A percentile compares a stretch with the other conserved stretches of the same genome.
These are phyloP conservation scores for Phytophthora melonis DNA, from an alignment of 352 stramenopile genomes.

Conservation along the genomic window DNA sequence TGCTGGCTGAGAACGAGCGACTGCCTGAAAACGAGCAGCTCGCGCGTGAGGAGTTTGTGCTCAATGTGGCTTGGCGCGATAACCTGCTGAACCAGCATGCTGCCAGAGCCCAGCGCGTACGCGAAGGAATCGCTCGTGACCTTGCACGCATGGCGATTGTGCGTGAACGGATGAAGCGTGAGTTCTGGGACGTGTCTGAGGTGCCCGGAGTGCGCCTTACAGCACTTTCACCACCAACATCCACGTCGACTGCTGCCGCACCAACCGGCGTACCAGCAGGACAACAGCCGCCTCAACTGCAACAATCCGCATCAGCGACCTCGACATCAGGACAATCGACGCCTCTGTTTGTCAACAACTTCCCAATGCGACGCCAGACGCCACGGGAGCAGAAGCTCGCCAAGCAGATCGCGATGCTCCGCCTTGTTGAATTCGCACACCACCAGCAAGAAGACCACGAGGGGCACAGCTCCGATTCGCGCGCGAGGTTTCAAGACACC, in stretches of 20 bases:
- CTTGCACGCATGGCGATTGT: constrained; percentile 83
- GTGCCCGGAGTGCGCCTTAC: constrained; percentile 71
- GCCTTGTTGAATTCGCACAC: constrained; percentile 72
- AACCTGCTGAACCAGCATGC: constrained; percentile 60
- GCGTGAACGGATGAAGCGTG: constrained; percentile 86
- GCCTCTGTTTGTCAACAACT: constrained; percentile 77
- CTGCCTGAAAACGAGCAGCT: constrained; percentile 79
- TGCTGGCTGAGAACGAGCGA: constrained; percentile 79
- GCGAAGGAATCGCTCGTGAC: constrained; percentile 72
- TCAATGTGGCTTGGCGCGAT: constrained; percentile 86
- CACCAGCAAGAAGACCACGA: constrained; percentile 58
- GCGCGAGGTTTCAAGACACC: constrained; percentile 60
- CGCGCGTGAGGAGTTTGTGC: constrained; percentile 88
- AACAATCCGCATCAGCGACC: constrained; percentile 4
- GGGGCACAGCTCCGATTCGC: constrained; percentile 19
- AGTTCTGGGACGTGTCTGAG: constrained; percentile 92
- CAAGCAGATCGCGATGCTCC: constrained; percentile 68
- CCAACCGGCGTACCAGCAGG: not conserved
- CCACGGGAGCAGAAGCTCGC: constrained; percentile 57
- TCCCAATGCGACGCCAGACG: constrained; percentile 74
- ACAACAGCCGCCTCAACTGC: constrained; percentile 2
- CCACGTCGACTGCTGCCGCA: not conserved
- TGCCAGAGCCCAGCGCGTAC: constrained; percentile 63
- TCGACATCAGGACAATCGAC: constrained; percentile 12
- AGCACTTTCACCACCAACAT: constrained; percentile 50